Evolutionary conservation across 2,329 filamentous ascomycete species (phyloP), one percentile per base, ranked within the genome.

Genomic region (Alternaria postmessia): DNA sequence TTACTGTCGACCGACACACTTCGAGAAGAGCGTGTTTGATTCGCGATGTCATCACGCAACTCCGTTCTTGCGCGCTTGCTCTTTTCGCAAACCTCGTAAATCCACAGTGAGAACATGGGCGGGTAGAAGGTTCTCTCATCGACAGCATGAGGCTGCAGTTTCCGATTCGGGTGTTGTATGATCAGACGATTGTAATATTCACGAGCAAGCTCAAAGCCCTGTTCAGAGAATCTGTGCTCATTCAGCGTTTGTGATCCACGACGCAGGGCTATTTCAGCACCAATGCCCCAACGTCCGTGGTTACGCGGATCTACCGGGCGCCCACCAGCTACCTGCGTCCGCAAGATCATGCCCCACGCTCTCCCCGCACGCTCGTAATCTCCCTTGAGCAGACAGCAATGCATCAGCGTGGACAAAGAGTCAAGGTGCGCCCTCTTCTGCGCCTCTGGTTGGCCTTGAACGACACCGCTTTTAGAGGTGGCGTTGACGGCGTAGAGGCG

Each of bases 241-340:
- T 28, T 62, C 24, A 20, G 36, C 20, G 41, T 51, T 26, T 18
- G 36, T 34, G 66, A 47, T 20, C 59, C 76, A 63, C 78, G 78
- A 16, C 90, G 86, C 80, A 96, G 88, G 57, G 97, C 80, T 20
- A 97, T 87, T 79, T 97, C 94, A 2, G 92, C 92, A 0, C 92
- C 93, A 44, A 97, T 85, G 14, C 89, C 89, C 94, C 94, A 97
- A 65, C 91, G 85, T 36, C 87, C 86, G 70, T 89, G 85, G 20
- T 82, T 82, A 39, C 93, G 86, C 48, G 94, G 77, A 74, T 97
- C 92, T 20, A 94, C 82, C 7, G 81, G 80, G 48, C 78, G 76
- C 3, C 69, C 68, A 34, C 87, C 88, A 58, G 79, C 73, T 24
- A 89, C 81, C 51, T 84, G 86, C 47, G 87, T 84, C 49, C 90